A percentile compares a stretch with the other conserved stretches of the same genome.
phyloP scores from a whole-genome alignment of 306 rosid genomes.

The Canavalia ensiformis region DNA sequence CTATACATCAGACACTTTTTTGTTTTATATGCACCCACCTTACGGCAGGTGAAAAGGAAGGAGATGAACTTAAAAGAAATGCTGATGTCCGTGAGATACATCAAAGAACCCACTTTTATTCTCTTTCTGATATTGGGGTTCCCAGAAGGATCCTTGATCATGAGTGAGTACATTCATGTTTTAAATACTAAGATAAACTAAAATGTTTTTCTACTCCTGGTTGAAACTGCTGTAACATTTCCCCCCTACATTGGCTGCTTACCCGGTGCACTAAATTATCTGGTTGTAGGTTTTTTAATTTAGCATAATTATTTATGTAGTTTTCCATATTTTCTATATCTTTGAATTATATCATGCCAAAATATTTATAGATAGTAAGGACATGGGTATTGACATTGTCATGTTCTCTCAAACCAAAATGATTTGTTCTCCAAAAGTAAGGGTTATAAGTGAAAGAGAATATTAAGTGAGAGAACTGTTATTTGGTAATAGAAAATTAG shows the following conservation, averaged over 20 bases:
- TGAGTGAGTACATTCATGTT: constrained; percentile 69
- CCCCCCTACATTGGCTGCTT: background rate
- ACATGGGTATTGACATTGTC: constrained; percentile 2
- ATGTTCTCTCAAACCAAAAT: constrained; percentile 6
- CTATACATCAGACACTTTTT: constrained; percentile 86
- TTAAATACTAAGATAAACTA: constrained; percentile 2
- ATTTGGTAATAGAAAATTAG: background rate
- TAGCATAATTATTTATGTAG: background rate
- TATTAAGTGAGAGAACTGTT: too few relatives aligned
- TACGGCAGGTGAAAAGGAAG: constrained; percentile 87
- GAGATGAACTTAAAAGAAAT: constrained; percentile 78
- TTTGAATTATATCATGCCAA: constrained; percentile 4
- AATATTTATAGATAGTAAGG: background rate
- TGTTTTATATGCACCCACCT: constrained; percentile 95
- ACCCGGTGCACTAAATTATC: background rate
- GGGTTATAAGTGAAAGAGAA: too few relatives aligned
- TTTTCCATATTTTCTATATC: background rate
- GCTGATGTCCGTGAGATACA: constrained; percentile 83
- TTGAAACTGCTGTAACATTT: background rate
- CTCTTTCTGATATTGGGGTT: constrained; percentile 65
- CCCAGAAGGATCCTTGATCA: constrained; percentile 73
- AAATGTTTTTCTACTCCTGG: background rate
- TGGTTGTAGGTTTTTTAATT: background rate
- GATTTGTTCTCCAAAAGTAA: too few relatives aligned
- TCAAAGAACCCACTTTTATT: constrained; percentile 76